A percentile compares a stretch with the other conserved stretches of the same genome.
phyloP scores from a whole-genome alignment of 129 eudicot species.

The Artemisia annua region DNA sequence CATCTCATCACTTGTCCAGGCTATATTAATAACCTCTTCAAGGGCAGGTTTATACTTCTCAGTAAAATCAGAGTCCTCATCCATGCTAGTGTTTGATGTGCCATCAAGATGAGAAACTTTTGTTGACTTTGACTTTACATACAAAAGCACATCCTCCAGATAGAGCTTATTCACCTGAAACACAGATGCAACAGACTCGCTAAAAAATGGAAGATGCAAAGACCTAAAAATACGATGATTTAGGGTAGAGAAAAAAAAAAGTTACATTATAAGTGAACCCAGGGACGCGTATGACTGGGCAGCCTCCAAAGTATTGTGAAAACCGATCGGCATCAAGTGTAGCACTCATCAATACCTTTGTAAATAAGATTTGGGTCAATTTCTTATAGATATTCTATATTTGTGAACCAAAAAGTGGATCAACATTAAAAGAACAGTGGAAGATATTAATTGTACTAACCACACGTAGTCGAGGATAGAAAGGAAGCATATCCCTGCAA shows the following conservation, averaged over 20 bases:
- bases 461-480: constrained; percentile 82
- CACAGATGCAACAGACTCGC: neutral
- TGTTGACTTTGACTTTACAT: constrained; percentile 52
- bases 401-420: constrained; percentile 6
- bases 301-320: constrained; percentile 92
- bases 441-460: constrained; percentile 42
- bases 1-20: constrained; percentile 70
- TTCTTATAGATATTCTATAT: neutral
- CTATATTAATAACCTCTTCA: constrained; percentile 80
- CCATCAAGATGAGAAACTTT: constrained; percentile 43
- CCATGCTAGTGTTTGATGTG: constrained; percentile 28
- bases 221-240: neutral
- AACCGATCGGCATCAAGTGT: constrained; percentile 97
- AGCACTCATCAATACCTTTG: constrained; percentile 96
- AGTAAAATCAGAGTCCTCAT: constrained; percentile 40
- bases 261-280: constrained; percentile 96
- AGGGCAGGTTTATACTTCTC: constrained; percentile 57
- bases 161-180: constrained; percentile 73
- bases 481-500: constrained; percentile 95
- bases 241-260: neutral
- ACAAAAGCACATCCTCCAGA: constrained; percentile 77
- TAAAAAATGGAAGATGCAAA: constrained; percentile 3
- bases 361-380: constrained; percentile 9
- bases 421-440: neutral
- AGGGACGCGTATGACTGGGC: constrained; percentile 90